Percentiles rank a stretch among this genome's conserved stretches.
Evolutionary conservation across 495 filamentous ascomycete species (phyloP).

Genomic region (Usnea hakonensis): DNA sequence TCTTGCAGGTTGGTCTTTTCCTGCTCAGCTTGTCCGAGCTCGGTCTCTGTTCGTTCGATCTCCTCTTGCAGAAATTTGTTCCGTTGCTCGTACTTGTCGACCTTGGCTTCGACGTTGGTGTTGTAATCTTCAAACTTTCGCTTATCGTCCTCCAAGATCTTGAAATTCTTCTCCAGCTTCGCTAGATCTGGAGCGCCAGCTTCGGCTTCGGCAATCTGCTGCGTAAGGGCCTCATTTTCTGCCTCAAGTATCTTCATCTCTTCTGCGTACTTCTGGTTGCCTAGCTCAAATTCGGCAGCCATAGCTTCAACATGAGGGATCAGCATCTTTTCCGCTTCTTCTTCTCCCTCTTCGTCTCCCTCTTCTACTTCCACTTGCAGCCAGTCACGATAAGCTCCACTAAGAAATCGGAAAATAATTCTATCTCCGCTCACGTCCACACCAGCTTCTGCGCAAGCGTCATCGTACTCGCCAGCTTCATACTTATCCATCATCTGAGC

Average conservation of each 20-base stretch:
- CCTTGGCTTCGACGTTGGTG: slow-evolving; percentile 63
- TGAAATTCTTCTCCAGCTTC: slow-evolving; percentile 73
- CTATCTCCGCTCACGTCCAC: slow-evolving; percentile 80
- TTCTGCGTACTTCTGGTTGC: slow-evolving; percentile 70
- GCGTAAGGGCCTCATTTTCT: slow-evolving; percentile 65
- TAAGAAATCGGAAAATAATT: slow-evolving; percentile 88
- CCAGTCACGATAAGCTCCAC: slow-evolving; percentile 87
- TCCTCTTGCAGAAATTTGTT: slow-evolving; percentile 72
- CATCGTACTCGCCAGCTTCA: slow-evolving; percentile 66
- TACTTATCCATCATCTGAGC: slow-evolving; percentile 84
- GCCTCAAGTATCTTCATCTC: slow-evolving; percentile 77
- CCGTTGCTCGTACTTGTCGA: slow-evolving; percentile 71
- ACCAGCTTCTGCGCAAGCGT: slow-evolving; percentile 78
- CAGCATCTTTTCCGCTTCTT: slow-evolving; percentile 64
- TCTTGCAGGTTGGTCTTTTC: slow-evolving; percentile 73
- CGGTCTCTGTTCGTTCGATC: slow-evolving; percentile 64
- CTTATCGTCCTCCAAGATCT: slow-evolving; percentile 82
- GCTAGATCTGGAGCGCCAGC: slow-evolving; percentile 74
- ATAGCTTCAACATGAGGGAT: slow-evolving; percentile 81
- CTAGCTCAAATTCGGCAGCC: slow-evolving; percentile 77
- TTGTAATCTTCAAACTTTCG: slow-evolving; percentile 92
- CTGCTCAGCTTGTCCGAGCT: slow-evolving; percentile 70
- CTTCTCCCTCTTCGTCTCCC: slow-evolving; percentile 70
- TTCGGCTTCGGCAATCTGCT: slow-evolving; percentile 82
- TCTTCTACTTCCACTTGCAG: slow-evolving; percentile 68